phyloP scores from a whole-genome alignment of 306 rosid species.

The Gynostemma pentaphyllum region DNA sequence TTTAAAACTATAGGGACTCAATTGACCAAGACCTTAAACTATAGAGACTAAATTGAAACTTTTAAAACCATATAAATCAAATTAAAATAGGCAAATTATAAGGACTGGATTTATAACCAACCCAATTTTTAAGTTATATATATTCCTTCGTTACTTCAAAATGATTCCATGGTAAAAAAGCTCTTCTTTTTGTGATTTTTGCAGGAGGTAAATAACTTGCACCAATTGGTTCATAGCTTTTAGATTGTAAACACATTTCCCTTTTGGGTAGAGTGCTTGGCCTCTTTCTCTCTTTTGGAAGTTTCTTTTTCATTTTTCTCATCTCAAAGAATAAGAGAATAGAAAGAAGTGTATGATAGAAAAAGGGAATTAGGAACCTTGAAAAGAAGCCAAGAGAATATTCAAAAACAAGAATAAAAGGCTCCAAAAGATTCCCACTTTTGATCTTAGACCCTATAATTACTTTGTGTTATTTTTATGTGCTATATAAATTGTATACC shows the following conservation, averaged over 20 bases:
- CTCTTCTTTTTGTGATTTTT: too few species aligned
- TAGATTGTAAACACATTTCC: too few species aligned
- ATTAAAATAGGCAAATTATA: too few species aligned
- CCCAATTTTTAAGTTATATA: too few species aligned
- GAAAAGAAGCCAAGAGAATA: slow-evolving; percentile 1
- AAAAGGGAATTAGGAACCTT: background rate
- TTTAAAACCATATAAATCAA: too few species aligned
- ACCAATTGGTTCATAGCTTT: too few species aligned
- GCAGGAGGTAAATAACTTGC: slow-evolving; percentile 53
- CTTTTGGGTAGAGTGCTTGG: background rate
- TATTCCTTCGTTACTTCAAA: too few species aligned
- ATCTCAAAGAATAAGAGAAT: background rate
- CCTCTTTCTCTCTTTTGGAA: slow-evolving; percentile 7
- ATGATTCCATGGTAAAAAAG: too few species aligned
- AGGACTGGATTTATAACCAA: too few species aligned
- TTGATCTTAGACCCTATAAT: background rate
- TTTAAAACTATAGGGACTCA: too few species aligned
- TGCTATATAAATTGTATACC: background rate
- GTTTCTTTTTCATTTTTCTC: background rate
- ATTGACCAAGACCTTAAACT: too few species aligned
- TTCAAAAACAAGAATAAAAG: background rate
- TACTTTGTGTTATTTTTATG: background rate
- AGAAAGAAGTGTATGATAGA: background rate
- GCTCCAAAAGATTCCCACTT: background rate
- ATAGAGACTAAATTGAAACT: too few species aligned